Percentiles rank a stretch among this genome's conserved stretches.
phyloP scores from a whole-genome alignment of 169 alveolate genomes.

The Sarcocystis neurona region DNA sequence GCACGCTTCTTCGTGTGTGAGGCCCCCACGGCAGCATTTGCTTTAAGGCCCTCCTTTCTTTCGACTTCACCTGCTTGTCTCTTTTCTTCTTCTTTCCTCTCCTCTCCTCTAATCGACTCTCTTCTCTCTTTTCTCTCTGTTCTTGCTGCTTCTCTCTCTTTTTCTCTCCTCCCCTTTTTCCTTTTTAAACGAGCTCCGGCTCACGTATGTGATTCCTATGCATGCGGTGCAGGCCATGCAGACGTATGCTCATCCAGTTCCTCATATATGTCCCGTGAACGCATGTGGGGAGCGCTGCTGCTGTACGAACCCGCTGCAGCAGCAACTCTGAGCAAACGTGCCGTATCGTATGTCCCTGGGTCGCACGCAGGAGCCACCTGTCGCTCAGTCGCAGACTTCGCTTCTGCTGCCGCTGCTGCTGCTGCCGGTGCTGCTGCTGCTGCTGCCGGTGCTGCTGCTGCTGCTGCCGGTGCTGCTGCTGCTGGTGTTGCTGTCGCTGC shows the following conservation, averaged over 20 bases:
- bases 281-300: conserved; percentile 40
- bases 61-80: no score
- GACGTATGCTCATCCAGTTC: conserved; percentile 50
- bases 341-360: conserved; percentile 60
- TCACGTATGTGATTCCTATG: conserved; percentile 60
- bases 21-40: no score
- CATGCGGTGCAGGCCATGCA: conserved; percentile 48
- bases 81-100: no score
- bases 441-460: no score
- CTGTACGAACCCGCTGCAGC: conserved; percentile 18
- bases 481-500: not conserved
- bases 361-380: conserved; percentile 61
- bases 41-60: no score
- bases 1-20: no score
- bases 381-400: conserved; percentile 12
- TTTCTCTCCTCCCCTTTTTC: no score
- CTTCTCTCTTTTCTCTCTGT: no score
- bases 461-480: not conserved
- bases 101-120: no score
- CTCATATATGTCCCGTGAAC: conserved; percentile 51
- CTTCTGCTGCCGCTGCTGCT: no score
- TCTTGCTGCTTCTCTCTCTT: no score
- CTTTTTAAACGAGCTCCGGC: no score
- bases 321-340: conserved; percentile 43
- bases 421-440: conserved; percentile 33